A percentile compares a stretch with the other conserved stretches of the same genome.
Evolutionary conservation across 2,329 filamentous ascomycete species (phyloP).

Genomic region (Coniella vitis): DNA sequence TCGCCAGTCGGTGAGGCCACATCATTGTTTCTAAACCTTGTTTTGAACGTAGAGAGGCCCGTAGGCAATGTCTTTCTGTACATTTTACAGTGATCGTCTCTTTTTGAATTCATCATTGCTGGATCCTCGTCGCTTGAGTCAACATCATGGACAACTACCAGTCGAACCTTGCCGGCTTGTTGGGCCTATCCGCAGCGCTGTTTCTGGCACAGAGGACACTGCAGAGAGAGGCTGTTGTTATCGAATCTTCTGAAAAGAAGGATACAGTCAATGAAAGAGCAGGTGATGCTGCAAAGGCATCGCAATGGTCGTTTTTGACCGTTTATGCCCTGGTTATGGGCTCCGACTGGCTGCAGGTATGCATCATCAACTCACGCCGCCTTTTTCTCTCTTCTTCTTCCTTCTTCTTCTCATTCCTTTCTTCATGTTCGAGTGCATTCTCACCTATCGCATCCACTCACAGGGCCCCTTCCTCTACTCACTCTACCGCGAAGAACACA

Average conservation of each 20-base stretch:
- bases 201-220: slow-evolving; percentile 19
- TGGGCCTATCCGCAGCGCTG: slow-evolving; percentile 26
- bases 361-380: not conserved
- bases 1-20: not conserved
- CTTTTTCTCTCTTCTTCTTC: no score
- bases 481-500: slow-evolving; percentile 29
- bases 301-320: slow-evolving; percentile 29
- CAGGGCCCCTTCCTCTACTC: slow-evolving; percentile 30
- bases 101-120: no score
- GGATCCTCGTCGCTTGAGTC: no score
- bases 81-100: no score
- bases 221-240: not conserved
- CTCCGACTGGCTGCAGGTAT: slow-evolving; percentile 45
- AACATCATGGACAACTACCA: slow-evolving; percentile 27
- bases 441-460: not conserved
- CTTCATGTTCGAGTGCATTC: no score
- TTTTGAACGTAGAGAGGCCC: no score
- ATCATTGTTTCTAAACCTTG: no score
- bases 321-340: slow-evolving; percentile 44
- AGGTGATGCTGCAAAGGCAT: slow-evolving; percentile 10
- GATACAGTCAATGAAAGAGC: not conserved
- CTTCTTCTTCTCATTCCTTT: no score
- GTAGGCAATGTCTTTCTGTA: no score
- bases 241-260: not conserved
- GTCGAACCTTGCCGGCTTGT: slow-evolving; percentile 26